These are phyloP conservation scores for Fonsecaea nubica DNA, from an alignment of 2,329 filamentous ascomycete genomes.

Conservation along the genomic window DNA sequence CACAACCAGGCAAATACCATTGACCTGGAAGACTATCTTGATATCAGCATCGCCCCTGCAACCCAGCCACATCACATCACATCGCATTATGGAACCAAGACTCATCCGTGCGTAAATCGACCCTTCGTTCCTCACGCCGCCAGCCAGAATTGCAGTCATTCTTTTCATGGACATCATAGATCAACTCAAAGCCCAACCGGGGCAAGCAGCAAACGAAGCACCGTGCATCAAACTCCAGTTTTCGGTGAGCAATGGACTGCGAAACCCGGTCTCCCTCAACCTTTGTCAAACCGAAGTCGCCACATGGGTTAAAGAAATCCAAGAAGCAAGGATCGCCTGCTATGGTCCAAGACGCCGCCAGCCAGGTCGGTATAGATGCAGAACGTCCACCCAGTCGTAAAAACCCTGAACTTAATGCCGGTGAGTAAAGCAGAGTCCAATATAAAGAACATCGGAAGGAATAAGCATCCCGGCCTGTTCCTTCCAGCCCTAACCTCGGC, in stretches of 20 bases:
- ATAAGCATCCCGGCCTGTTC: conserved; percentile 46
- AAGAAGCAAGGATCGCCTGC: neutral
- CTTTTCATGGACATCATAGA: conserved; percentile 26
- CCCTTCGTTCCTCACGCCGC: neutral
- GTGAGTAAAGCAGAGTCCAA: neutral
- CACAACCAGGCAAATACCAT: conserved; percentile 2
- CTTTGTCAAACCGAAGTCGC: neutral
- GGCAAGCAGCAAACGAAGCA: conserved; percentile 7
- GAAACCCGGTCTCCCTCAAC: neutral
- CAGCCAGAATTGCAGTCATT: conserved; percentile 15
- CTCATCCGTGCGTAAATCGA: neutral
- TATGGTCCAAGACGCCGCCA: neutral
- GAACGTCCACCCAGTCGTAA: conserved; percentile 5
- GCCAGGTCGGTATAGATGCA: neutral
- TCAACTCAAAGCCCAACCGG: conserved; percentile 29
- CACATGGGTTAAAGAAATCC: neutral
- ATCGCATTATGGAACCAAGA: conserved; percentile 7
- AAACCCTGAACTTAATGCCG: neutral
- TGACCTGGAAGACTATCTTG: conserved; percentile 5
- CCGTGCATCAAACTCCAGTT: neutral
- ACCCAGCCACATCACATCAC: neutral
- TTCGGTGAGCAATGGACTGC: neutral
- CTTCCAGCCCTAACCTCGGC: neutral
- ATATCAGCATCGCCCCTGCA: neutral
- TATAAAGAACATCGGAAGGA: neutral